Evolutionary conservation across 148 eudicot species (phyloP).

Genomic region (Cornus controversa): DNA sequence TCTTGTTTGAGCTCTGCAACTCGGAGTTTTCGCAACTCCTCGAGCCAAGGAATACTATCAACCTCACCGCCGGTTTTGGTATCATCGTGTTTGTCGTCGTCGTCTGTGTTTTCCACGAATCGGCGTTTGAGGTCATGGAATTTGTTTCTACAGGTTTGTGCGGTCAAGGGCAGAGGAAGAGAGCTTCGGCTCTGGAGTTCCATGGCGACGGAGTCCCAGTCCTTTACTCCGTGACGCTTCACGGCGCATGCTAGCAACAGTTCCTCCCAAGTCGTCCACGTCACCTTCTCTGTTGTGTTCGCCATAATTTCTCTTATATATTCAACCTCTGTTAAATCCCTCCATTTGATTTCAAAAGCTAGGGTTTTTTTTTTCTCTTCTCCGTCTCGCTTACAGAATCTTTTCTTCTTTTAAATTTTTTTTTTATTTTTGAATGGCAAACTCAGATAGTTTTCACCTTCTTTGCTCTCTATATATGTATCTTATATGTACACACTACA

Average conservation of each 20-base stretch:
- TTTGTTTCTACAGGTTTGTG: conserved; percentile 25
- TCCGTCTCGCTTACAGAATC: conserved; percentile 4
- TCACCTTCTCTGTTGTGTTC: not conserved
- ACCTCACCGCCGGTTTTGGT: not conserved
- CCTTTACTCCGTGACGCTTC: conserved; percentile 35
- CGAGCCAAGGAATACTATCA: conserved; percentile 21
- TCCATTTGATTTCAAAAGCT: conserved; percentile 7
- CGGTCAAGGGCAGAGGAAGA: conserved; percentile 12
- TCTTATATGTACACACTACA: too few species aligned
- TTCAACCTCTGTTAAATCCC: conserved; percentile 15
- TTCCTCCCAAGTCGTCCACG: conserved; percentile 48
- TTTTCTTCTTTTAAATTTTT: not conserved
- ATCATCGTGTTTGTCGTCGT: not conserved
- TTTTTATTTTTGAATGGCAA: not conserved
- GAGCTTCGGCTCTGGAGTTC: conserved; percentile 33
- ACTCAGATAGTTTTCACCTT: not conserved
- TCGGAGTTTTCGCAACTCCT: conserved; percentile 35
- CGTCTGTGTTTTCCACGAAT: not conserved
- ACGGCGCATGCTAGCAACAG: conserved; percentile 44
- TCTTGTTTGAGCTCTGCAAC: conserved; percentile 38
- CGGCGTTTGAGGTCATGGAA: conserved; percentile 31
- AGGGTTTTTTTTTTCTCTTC: conserved; percentile 1
- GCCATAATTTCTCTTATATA: conserved; percentile 3
- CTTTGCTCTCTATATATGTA: too few species aligned
- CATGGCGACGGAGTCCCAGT: conserved; percentile 36